A percentile compares a stretch with the other conserved stretches of the same genome.
These are phyloP conservation scores for Passalora sequoiae DNA, from an alignment of 2,329 filamentous ascomycete species.

Conservation along the genomic window DNA sequence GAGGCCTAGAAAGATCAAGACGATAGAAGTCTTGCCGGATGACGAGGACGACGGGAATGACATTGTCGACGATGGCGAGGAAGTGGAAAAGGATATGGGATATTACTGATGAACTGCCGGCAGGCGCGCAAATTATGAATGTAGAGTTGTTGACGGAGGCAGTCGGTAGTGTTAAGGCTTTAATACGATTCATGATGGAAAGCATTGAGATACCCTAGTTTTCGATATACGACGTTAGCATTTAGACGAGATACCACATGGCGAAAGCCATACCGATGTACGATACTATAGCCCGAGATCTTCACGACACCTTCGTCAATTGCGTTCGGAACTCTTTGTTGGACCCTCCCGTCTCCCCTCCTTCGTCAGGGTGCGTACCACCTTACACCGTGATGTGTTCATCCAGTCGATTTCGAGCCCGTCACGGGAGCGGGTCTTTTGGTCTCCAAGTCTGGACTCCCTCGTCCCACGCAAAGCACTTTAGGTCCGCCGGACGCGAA, in stretches of 20 bases:
- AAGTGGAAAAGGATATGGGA: not conserved
- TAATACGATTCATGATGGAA: not conserved
- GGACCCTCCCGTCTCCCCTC: no score
- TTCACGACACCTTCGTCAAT: no score
- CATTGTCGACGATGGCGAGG: not conserved
- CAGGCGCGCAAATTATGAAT: not conserved
- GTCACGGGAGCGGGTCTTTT: not conserved
- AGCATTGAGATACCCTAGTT: not conserved
- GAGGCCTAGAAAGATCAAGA: slow-evolving; percentile 1
- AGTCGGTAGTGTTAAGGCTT: not conserved
- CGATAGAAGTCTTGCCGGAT: not conserved
- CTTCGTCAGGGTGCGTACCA: no score
- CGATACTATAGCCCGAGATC: no score
- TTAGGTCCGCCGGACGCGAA: no score
- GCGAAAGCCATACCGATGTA: not conserved
- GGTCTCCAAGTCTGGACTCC: not conserved
- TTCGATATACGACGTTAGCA: not conserved
- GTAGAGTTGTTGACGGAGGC: not conserved
- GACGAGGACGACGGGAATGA: not conserved
- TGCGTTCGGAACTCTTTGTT: no score
- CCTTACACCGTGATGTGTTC: no score
- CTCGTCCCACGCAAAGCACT: not conserved
- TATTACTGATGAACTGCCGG: not conserved
- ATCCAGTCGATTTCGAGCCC: no score
- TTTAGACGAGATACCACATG: not conserved